These are phyloP conservation scores for Boeremia lycopersici DNA, from an alignment of 2,329 filamentous ascomycete species.

Conservation along the genomic window DNA sequence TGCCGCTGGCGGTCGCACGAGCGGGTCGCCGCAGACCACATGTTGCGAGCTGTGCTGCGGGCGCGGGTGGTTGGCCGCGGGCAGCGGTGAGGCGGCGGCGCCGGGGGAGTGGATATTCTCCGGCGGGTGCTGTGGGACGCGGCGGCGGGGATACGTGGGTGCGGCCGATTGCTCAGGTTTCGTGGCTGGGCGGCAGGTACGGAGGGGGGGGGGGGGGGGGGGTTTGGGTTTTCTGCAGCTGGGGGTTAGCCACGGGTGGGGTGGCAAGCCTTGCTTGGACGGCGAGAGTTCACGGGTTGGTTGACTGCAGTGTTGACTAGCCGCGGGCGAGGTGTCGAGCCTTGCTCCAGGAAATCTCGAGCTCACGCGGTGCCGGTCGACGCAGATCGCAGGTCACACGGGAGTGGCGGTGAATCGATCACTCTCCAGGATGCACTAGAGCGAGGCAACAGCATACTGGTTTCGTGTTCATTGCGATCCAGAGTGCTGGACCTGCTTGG, in stretches of 20 bases:
- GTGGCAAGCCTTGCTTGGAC: too few relatives aligned
- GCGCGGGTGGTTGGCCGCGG: not conserved
- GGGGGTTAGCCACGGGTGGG: too few relatives aligned
- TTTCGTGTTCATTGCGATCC: constrained; percentile 7
- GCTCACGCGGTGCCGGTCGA: not conserved
- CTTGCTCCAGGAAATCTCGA: not conserved
- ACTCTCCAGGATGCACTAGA: not conserved
- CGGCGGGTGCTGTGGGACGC: constrained; percentile 19
- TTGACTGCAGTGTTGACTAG: too few relatives aligned
- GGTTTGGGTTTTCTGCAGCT: too few relatives aligned
- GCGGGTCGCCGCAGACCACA: too few relatives aligned
- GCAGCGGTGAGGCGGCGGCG: constrained; percentile 17
- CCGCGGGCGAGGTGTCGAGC: not conserved
- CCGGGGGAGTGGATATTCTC: constrained; percentile 33
- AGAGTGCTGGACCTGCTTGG: constrained; percentile 2
- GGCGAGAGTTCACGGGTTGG: not conserved
- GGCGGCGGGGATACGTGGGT: not conserved
- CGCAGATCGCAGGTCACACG: constrained; percentile 11
- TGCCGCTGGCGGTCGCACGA: too few relatives aligned
- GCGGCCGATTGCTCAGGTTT: too few relatives aligned
- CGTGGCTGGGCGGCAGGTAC: not conserved
- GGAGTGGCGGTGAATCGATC: constrained; percentile 21
- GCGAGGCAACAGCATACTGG: not conserved
- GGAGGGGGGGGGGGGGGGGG: not conserved
- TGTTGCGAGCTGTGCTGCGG: too few relatives aligned